Conservation (phyloP, 257 asterid genomes). For the Gentiana macrophylla region DNA sequence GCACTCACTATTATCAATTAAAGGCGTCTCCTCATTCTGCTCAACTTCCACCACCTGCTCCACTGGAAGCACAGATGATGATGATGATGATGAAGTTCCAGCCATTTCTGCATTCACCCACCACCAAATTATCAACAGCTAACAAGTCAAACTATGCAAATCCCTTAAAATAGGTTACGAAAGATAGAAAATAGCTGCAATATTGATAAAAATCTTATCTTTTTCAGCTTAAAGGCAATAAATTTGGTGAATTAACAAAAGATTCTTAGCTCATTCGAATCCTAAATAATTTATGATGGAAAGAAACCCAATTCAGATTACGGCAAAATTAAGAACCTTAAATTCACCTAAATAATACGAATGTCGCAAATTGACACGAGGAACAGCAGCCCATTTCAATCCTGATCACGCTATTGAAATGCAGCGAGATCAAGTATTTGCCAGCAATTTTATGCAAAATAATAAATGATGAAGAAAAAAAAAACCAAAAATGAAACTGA, state of each 20-base stretch:
- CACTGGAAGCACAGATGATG: constrained; percentile 22
- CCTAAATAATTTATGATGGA: constrained; percentile 11
- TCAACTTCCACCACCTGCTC: constrained; percentile 27
- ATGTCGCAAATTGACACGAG: constrained; percentile 11
- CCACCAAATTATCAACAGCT: constrained; percentile 16
- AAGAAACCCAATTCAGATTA: too few species aligned
- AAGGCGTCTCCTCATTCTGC: constrained; percentile 50
- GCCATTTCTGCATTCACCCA: constrained; percentile 49
- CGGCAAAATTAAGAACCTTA: neutral
- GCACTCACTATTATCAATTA: constrained; percentile 67
- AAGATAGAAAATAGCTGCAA: neutral
- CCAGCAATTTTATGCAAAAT: constrained; percentile 6
- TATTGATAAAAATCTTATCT: neutral
- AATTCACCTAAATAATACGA: neutral
- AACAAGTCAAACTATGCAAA: constrained; percentile 19
- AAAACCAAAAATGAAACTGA: neutral
- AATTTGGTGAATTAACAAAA: too few species aligned
- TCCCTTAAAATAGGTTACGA: constrained; percentile 10
- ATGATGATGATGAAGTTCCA: constrained; percentile 49
- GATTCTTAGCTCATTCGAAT: too few species aligned
- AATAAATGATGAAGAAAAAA: constrained; percentile 5
- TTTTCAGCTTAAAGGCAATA: neutral
- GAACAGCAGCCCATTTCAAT: constrained; percentile 8
- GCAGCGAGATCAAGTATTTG: constrained; percentile 46
- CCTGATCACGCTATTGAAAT: constrained; percentile 36